phyloP scores from a whole-genome alignment of 148 eudicot genomes.

The Rhododendron vialii region DNA sequence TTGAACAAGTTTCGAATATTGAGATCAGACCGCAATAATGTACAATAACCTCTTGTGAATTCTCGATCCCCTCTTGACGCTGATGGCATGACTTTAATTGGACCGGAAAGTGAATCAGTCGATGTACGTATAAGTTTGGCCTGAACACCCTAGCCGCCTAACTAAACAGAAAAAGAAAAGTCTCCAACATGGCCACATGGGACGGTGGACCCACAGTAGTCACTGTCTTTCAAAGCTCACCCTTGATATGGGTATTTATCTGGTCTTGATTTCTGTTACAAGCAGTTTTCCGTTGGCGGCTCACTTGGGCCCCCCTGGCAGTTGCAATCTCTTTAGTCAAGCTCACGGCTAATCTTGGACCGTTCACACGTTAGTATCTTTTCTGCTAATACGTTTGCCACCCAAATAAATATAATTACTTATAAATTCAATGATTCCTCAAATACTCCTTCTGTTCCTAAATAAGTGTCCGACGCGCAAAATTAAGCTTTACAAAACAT shows the following conservation, averaged over 20 bases:
- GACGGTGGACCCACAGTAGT: background rate
- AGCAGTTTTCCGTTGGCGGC: background rate
- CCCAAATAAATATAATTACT: background rate
- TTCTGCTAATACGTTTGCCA: background rate
- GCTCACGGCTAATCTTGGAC: background rate
- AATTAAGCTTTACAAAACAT: no score
- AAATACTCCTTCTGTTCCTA: no score
- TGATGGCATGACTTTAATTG: no score
- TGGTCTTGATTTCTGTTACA: background rate
- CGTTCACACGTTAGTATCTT: background rate
- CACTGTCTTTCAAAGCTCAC: background rate
- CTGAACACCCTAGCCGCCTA: no score
- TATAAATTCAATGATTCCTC: no score
- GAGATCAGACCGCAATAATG: no score
- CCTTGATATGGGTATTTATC: background rate
- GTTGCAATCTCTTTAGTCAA: background rate
- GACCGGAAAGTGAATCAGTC: no score
- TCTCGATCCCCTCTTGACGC: no score
- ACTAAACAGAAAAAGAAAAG: background rate
- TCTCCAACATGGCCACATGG: background rate
- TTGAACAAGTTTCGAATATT: no score
- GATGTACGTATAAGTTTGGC: no score
- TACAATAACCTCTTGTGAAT: no score
- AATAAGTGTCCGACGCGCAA: no score
- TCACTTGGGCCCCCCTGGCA: background rate